phyloP scores from a whole-genome alignment of 768 basidiomycete species.

The Rossbeevera mucosa region DNA sequence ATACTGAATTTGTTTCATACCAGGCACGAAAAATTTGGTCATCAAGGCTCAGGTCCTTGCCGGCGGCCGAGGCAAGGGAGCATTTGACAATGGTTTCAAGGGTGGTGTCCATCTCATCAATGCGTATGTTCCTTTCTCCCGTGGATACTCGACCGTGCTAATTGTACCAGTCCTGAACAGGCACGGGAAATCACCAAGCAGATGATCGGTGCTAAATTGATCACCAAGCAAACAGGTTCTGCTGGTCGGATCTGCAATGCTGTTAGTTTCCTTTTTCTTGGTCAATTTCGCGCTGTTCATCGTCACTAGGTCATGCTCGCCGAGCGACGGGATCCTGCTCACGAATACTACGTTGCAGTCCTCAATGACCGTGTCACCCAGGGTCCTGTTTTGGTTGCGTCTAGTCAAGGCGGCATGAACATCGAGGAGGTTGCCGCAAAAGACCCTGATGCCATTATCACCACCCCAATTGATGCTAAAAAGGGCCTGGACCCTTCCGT shows the following conservation, averaged over 20 bases:
- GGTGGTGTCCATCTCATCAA: slow-evolving; percentile 95
- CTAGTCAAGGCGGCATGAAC: slow-evolving; percentile 97
- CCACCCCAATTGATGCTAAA: slow-evolving; percentile 83
- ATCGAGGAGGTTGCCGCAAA: slow-evolving; percentile 99
- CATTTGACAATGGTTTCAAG: slow-evolving; percentile 92
- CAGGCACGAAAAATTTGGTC: slow-evolving; percentile 77
- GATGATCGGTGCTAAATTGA: slow-evolving; percentile 94
- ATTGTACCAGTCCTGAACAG: slow-evolving; percentile 64
- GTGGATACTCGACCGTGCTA: slow-evolving; percentile 2
- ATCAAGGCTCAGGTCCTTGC: slow-evolving; percentile 99
- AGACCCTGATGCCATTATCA: slow-evolving; percentile 92
- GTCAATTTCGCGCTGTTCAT: slow-evolving; percentile 12
- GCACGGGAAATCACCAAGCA: slow-evolving; percentile 82
- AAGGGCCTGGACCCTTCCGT: slow-evolving; percentile 71
- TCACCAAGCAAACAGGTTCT: slow-evolving; percentile 98
- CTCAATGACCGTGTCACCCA: slow-evolving; percentile 90
- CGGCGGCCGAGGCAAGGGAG: slow-evolving; percentile 97
- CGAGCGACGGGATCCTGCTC: slow-evolving; percentile 85
- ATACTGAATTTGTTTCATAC: background rate
- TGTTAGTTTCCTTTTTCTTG: slow-evolving; percentile 41
- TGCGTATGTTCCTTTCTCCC: slow-evolving; percentile 44
- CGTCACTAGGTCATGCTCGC: slow-evolving; percentile 89
- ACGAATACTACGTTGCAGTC: slow-evolving; percentile 97
- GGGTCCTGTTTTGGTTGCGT: slow-evolving; percentile 89
- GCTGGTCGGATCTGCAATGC: slow-evolving; percentile 92